A percentile compares a stretch with the other conserved stretches of the same genome.
phyloP scores from a whole-genome alignment of 768 basidiomycete genomes.

The Amanita phalloides region DNA sequence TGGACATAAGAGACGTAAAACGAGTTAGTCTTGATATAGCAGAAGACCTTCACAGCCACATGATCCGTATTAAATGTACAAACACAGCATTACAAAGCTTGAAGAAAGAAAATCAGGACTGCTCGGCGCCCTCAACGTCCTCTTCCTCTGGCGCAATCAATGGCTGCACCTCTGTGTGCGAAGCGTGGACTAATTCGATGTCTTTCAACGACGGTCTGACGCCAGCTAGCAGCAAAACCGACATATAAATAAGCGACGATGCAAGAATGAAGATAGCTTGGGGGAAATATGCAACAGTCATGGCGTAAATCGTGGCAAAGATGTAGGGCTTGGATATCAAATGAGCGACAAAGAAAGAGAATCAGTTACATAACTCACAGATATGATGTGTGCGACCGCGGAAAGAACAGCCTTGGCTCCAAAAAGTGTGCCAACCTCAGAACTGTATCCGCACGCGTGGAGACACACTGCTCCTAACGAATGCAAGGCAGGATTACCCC shows the following conservation, averaged over 20 bases:
- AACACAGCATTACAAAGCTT: not conserved
- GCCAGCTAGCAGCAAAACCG: conserved; percentile 34
- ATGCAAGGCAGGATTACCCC: conserved; percentile 57
- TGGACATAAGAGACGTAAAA: conserved; percentile 22
- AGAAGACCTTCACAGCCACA: conserved; percentile 1
- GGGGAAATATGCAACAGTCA: conserved; percentile 53
- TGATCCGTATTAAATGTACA: not conserved
- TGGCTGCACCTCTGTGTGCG: conserved; percentile 1
- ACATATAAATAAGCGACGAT: conserved; percentile 38
- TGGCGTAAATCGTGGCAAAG: conserved; percentile 57
- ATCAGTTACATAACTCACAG: conserved; percentile 20
- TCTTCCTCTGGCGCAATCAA: not conserved
- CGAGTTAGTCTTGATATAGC: not conserved
- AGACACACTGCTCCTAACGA: conserved; percentile 64
- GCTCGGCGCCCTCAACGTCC: not conserved
- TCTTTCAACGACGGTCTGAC: conserved; percentile 17
- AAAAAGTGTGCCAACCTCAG: conserved; percentile 51
- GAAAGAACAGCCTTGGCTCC: conserved; percentile 63
- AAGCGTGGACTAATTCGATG: conserved; percentile 9
- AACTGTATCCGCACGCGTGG: conserved; percentile 35
- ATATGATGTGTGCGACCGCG: conserved; percentile 55
- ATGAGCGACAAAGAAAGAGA: not conserved
- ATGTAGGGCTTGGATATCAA: conserved; percentile 41
- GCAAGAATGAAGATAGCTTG: conserved; percentile 60
- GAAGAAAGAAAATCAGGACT: not conserved